Evolutionary conservation across 2,329 filamentous ascomycete genomes (phyloP), one percentile per base, ranked within the genome.

Genomic region (Diplodia intermedia): DNA sequence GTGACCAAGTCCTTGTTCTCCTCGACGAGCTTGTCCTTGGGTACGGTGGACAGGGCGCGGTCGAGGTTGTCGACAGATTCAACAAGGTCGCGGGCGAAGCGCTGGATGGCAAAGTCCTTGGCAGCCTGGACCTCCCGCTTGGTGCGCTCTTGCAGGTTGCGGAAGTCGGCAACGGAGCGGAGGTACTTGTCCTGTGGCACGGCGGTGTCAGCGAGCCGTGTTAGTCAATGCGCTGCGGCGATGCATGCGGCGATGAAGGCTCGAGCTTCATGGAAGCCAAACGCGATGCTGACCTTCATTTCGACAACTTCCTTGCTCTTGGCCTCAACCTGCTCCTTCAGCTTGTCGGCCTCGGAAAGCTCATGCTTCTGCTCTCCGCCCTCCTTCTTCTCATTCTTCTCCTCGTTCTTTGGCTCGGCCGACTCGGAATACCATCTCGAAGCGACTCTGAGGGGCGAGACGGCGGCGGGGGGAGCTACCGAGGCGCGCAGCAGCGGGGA

Each of bases 41-140:
- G 89, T 14, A 97, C 94, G 75, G 90, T 93, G 71, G 84, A 81
- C 53, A 99, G 88, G 53, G 95, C 95, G 72, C 94, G 94, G 82
- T 99, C 95, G 71, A 99, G 89, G 86, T 98, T 99, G 83, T 99
- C 95, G 76, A 99, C 90, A 77, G 89, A 93, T 79, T 99, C 95
- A 73, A 98, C 88, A 55, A 99, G 89, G 82, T 99, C 95, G 81
- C 93, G 91, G 77, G 94, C 93, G 82, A 99, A 98, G 73, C 90
- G 84, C 79, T 97, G 93, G 76, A 99, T 95, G 76, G 94, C 95
- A 75, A 97, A 99, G 82, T 97, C 92, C 74, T 90, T 90, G 23
- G 94, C 92, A 23, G 87, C 82, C 81, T 95, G 92, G 79, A 96
- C 90, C 73, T 99, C 95, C 77, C 95, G 93, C 79, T 90, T 88